A percentile compares a stretch with the other conserved stretches of the same genome.
These are phyloP conservation scores for Ogataea haglerorum DNA, from an alignment of 805 yeast species.

Conservation along the genomic window DNA sequence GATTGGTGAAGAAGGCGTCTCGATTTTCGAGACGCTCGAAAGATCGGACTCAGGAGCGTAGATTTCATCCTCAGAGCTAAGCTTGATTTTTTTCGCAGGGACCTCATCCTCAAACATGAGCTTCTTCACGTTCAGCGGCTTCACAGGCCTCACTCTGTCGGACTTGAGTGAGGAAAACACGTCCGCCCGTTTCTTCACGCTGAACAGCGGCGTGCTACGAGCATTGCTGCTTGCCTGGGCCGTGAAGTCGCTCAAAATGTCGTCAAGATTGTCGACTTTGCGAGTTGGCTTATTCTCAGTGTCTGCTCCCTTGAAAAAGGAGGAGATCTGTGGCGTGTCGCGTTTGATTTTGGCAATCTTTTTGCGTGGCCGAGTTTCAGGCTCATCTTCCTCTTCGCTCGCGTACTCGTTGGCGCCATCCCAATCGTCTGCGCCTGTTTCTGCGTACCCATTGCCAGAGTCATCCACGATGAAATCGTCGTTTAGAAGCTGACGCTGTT, in stretches of 20 bases:
- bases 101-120: slow-evolving; percentile 22
- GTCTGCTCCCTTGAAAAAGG: slow-evolving; percentile 44
- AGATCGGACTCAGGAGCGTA: slow-evolving; percentile 18
- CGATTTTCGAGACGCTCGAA: slow-evolving; percentile 4
- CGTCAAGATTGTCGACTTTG: slow-evolving; percentile 57
- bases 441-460: slow-evolving; percentile 90
- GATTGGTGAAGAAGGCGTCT: slow-evolving; percentile 34
- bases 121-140: slow-evolving; percentile 21
- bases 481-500: slow-evolving; percentile 73
- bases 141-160: slow-evolving; percentile 16
- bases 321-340: slow-evolving; percentile 35
- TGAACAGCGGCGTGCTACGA: slow-evolving; percentile 22
- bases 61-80: slow-evolving; percentile 24
- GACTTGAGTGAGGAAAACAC: slow-evolving; percentile 30
- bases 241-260: slow-evolving; percentile 58
- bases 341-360: slow-evolving; percentile 35
- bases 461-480: slow-evolving; percentile 96
- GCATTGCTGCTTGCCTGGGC: slow-evolving; percentile 21
- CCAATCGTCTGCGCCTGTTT: slow-evolving; percentile 91
- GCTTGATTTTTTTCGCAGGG: slow-evolving; percentile 22
- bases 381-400: slow-evolving; percentile 52
- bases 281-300: slow-evolving; percentile 30
- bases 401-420: slow-evolving; percentile 53
- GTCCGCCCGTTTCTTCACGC: slow-evolving; percentile 20
- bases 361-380: slow-evolving; percentile 29